Evolutionary conservation across 345 rosid genomes (phyloP).

Genomic region (sweet orange (Citrus sinensis)): DNA sequence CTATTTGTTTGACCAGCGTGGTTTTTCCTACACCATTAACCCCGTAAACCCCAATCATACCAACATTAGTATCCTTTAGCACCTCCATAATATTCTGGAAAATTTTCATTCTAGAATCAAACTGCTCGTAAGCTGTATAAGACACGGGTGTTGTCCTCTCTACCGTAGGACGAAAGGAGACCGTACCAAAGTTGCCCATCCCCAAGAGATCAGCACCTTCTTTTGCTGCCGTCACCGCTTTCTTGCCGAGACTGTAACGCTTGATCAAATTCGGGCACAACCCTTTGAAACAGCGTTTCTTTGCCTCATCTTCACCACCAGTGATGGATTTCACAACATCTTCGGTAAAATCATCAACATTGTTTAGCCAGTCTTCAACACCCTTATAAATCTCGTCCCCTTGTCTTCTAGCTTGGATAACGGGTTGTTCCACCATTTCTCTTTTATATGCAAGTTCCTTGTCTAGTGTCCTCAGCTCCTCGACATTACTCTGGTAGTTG

Average conservation of each 20-base stretch:
- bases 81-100: neutral
- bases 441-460: no score
- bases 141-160: neutral
- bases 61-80: neutral
- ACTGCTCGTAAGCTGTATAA: neutral
- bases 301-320: neutral
- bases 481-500: no score
- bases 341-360: neutral
- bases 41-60: no score
- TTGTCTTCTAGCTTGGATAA: no score
- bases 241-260: neutral
- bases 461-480: no score
- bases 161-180: neutral
- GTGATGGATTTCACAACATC: neutral
- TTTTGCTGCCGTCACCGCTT: neutral
- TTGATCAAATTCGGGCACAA: neutral
- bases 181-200: neutral
- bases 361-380: neutral
- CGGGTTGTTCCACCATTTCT: no score
- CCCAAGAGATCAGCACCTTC: neutral
- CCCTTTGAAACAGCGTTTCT: conserved; percentile 2
- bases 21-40: conserved; percentile 13
- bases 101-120: neutral
- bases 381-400: no score
- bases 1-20: conserved; percentile 7